A percentile compares a stretch with the other conserved stretches of the same genome.
Evolutionary conservation across 192 early-diverging fungal genomes (phyloP).

Genomic region (Endogone sp.): DNA sequence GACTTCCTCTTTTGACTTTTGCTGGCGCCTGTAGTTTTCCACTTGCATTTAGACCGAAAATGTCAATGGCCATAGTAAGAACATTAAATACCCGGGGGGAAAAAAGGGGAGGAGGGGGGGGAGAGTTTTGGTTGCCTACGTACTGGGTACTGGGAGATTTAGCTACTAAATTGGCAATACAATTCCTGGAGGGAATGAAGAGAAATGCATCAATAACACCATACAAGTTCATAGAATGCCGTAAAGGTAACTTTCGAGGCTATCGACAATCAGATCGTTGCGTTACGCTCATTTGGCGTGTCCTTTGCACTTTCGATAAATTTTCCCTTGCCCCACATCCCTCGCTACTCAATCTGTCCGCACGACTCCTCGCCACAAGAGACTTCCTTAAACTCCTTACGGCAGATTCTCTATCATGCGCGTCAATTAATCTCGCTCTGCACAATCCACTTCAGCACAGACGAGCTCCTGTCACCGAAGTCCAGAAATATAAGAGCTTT

Average conservation of each 20-base stretch:
- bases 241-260: too few relatives aligned
- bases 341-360: background rate
- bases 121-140: too few relatives aligned
- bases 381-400: background rate
- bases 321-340: too few relatives aligned
- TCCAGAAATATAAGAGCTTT: constrained; percentile 15
- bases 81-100: too few relatives aligned
- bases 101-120: too few relatives aligned
- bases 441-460: background rate
- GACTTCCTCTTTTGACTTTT: background rate
- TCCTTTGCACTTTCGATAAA: too few relatives aligned
- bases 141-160: too few relatives aligned
- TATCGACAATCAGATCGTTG: too few relatives aligned
- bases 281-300: background rate
- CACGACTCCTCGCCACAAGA: background rate
- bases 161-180: too few relatives aligned
- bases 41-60: constrained; percentile 1
- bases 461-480: background rate
- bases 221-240: too few relatives aligned
- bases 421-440: background rate
- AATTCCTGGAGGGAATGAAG: too few relatives aligned
- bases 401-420: background rate
- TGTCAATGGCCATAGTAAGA: background rate
- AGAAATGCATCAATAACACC: too few relatives aligned
- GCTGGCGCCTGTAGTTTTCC: constrained; percentile 25